phyloP scores from a whole-genome alignment of 1,284 basidiomycete species.

The Psilocybe mexicana region DNA sequence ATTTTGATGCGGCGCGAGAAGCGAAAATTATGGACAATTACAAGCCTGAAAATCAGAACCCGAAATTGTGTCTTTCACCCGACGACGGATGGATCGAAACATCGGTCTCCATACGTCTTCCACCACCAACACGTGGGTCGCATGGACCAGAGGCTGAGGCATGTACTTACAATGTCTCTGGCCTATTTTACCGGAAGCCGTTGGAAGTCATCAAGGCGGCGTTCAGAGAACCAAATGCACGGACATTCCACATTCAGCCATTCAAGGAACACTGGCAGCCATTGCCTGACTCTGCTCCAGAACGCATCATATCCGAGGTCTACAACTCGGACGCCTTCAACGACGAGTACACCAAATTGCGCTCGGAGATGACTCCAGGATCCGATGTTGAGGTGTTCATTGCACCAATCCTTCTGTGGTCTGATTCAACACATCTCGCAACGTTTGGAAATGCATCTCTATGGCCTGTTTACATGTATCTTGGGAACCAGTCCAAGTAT shows the following conservation, averaged over 20 bases:
- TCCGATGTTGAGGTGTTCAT: slow-evolving; percentile 29
- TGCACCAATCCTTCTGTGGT: slow-evolving; percentile 34
- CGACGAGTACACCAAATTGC: slow-evolving; percentile 28
- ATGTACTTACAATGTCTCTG: too few relatives aligned
- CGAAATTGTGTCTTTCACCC: too few relatives aligned
- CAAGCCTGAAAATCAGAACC: too few relatives aligned
- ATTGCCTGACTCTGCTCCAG: background rate
- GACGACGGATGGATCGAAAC: too few relatives aligned
- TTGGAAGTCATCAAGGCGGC: too few relatives aligned
- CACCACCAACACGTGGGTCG: too few relatives aligned
- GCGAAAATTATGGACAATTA: too few relatives aligned
- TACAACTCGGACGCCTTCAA: slow-evolving; percentile 33
- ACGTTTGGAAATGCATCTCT: slow-evolving; percentile 33
- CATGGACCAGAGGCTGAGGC: too few relatives aligned
- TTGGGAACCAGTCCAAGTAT: slow-evolving; percentile 35
- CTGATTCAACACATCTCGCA: slow-evolving; percentile 37
- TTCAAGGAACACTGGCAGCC: slow-evolving; percentile 1
- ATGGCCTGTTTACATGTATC: slow-evolving; percentile 33
- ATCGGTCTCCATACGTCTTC: too few relatives aligned
- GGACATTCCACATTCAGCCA: slow-evolving; percentile 19
- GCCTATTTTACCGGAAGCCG: too few relatives aligned
- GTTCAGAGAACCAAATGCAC: too few relatives aligned
- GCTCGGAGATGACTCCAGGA: slow-evolving; percentile 17
- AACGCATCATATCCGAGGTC: slow-evolving; percentile 28
- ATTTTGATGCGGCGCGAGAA: too few relatives aligned